These are phyloP conservation scores for Syzygium aqueum DNA, from an alignment of 345 rosid species.

Conservation along the genomic window DNA sequence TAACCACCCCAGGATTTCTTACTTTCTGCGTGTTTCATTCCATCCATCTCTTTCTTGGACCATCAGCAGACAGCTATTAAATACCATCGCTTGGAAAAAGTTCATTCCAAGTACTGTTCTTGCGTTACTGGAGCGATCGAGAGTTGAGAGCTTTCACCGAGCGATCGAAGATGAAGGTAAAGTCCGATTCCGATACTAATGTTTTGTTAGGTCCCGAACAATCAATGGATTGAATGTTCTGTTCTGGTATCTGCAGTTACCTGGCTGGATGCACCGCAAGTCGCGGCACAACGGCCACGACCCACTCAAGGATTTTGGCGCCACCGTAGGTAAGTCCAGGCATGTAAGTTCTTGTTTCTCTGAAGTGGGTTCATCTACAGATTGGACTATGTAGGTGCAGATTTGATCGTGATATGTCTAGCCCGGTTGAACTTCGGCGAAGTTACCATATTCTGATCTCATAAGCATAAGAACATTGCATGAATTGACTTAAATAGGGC, in stretches of 20 bases:
- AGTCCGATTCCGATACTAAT: neutral
- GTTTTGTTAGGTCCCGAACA: neutral
- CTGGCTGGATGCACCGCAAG: conserved; percentile 86
- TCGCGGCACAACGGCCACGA: conserved; percentile 52
- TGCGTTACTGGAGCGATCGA: neutral
- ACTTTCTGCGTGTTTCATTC: conserved; percentile 45
- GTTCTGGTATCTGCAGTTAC: conserved; percentile 41
- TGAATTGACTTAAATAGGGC: neutral
- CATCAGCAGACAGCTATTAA: conserved; percentile 1
- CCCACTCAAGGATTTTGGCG: conserved; percentile 42
- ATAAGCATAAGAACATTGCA: neutral
- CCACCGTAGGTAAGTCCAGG: conserved; percentile 8
- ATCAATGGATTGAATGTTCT: neutral
- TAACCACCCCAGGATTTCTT: conserved; percentile 37
- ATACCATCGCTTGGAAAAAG: conserved; percentile 11
- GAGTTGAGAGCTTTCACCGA: neutral
- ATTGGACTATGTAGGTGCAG: neutral
- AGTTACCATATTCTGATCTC: neutral
- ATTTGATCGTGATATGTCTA: neutral
- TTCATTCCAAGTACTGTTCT: neutral
- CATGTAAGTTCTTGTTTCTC: neutral
- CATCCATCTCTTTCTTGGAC: conserved; percentile 16
- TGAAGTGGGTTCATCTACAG: neutral
- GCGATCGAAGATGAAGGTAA: conserved; percentile 46
- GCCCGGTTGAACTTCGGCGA: neutral